A percentile compares a stretch with the other conserved stretches of the same genome.
Evolutionary conservation across 441 rosid species (phyloP).

Genomic region (Flueggea neowawraea): DNA sequence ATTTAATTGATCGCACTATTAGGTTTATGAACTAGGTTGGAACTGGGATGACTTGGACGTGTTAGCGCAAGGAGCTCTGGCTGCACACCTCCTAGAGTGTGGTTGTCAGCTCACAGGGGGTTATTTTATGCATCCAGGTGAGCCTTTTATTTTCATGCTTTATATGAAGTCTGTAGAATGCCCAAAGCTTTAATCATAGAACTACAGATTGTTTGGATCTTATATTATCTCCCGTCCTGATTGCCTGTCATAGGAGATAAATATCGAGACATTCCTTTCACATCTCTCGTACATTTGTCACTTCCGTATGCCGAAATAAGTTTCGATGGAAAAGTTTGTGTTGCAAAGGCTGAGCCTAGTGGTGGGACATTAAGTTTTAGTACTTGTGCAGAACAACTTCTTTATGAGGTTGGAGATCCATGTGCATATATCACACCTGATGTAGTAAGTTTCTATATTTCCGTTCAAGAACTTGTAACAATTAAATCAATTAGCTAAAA

Average conservation of each 20-base stretch:
- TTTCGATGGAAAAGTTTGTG: constrained; percentile 52
- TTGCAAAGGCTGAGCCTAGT: constrained; percentile 69
- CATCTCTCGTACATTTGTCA: constrained; percentile 60
- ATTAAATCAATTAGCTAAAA: not conserved
- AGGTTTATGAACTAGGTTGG: constrained; percentile 97
- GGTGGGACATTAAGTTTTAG: constrained; percentile 68
- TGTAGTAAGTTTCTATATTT: constrained; percentile 51
- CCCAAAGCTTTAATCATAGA: constrained; percentile 2
- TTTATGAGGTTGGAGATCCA: constrained; percentile 90
- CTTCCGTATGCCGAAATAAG: constrained; percentile 86
- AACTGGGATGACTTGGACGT: constrained; percentile 75
- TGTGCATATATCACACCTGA: constrained; percentile 88
- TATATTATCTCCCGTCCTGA: constrained; percentile 7
- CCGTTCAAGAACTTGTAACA: constrained; percentile 6
- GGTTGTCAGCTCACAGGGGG: constrained; percentile 99
- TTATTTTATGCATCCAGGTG: constrained; percentile 98
- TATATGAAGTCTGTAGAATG: constrained; percentile 1
- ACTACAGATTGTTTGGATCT: not conserved
- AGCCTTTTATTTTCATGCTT: constrained; percentile 8
- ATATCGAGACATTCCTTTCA: constrained; percentile 53
- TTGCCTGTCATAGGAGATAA: constrained; percentile 55
- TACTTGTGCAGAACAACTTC: constrained; percentile 89
- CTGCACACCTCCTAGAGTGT: constrained; percentile 92
- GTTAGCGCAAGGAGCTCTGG: constrained; percentile 86
- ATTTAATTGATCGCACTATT: constrained; percentile 1